phyloP scores from a whole-genome alignment of 306 rosid species.

The Boehmeria nivea region DNA sequence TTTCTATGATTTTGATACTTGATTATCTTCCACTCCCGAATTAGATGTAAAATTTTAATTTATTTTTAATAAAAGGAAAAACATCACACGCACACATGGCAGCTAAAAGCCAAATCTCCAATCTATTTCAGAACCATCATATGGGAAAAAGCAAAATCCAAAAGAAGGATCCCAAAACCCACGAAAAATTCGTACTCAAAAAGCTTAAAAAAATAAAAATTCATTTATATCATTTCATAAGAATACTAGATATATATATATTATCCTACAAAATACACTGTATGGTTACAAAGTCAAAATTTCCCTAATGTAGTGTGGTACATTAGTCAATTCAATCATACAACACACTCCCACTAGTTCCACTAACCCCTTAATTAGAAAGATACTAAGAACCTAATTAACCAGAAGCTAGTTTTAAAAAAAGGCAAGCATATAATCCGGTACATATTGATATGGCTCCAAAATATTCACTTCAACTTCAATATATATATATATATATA shows the following conservation, averaged over 20 bases:
- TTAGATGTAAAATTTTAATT: too few species aligned
- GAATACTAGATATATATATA: not conserved
- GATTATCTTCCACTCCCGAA: too few species aligned
- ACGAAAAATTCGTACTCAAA: slow-evolving; percentile 11
- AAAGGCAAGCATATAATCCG: slow-evolving; percentile 37
- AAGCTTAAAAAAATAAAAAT: not conserved
- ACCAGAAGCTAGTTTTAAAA: slow-evolving; percentile 27
- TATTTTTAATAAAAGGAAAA: not conserved
- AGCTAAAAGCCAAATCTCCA: slow-evolving; percentile 17
- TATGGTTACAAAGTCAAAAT: too few species aligned
- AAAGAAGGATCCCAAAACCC: slow-evolving; percentile 16
- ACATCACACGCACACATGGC: slow-evolving; percentile 4
- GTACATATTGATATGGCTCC: slow-evolving; percentile 19
- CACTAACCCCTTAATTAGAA: slow-evolving; percentile 28
- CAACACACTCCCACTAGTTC: slow-evolving; percentile 20
- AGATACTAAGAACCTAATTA: slow-evolving; percentile 24
- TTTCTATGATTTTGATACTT: not conserved
- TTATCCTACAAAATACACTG: not conserved
- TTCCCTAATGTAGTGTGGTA: too few species aligned
- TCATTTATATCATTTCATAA: too few species aligned
- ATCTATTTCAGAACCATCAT: slow-evolving; percentile 15
- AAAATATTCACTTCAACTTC: too few species aligned
- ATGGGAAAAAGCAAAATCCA: not conserved
- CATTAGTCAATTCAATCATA: not conserved
- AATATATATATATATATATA: too few species aligned